These are phyloP conservation scores for Backusella mclennaniae DNA, from an alignment of 192 early-diverging fungal species.

Conservation along the genomic window DNA sequence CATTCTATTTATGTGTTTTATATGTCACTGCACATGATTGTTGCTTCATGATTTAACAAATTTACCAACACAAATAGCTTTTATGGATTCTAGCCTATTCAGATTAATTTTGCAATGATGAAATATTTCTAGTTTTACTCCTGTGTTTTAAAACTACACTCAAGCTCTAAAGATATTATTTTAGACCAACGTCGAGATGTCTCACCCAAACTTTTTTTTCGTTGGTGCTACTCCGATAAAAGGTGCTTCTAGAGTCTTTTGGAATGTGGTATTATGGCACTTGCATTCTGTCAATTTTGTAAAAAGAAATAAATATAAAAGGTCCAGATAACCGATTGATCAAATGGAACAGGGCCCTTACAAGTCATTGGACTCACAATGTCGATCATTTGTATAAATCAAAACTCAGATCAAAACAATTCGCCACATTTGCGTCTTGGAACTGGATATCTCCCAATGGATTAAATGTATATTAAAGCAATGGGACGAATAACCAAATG, in stretches of 20 bases:
- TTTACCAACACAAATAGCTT: too few species aligned
- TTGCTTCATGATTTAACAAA: too few species aligned
- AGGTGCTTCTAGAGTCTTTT: neutral
- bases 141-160: neutral
- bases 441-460: neutral
- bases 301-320: neutral
- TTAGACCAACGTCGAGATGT: neutral
- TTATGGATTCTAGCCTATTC: too few species aligned
- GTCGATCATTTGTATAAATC: neutral
- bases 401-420: neutral
- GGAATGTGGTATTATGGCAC: neutral
- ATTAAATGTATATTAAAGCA: neutral
- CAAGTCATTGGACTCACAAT: neutral
- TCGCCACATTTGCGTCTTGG: neutral
- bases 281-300: neutral
- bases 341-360: neutral
- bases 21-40: too few species aligned
- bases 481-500: neutral
- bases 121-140: neutral
- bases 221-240: neutral
- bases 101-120: too few species aligned
- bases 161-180: neutral
- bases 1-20: too few species aligned
- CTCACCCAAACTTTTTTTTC: neutral
- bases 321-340: neutral